These are phyloP conservation scores for Hemisphaericaspora subhashii DNA, from an alignment of 1,139 yeast species.

Conservation along the genomic window DNA sequence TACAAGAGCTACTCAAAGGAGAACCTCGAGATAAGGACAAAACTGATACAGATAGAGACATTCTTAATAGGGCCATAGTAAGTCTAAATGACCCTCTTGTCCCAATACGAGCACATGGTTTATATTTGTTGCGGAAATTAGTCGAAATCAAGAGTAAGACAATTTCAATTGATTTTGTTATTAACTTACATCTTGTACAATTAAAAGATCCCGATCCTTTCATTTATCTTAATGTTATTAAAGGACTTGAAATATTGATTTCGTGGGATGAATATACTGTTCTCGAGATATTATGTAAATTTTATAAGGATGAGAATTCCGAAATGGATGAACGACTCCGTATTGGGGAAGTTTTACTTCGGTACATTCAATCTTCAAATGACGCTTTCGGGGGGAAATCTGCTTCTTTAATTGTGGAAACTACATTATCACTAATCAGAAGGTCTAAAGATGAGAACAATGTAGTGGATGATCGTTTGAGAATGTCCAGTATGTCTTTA, in stretches of 20 bases:
- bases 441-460: conserved; percentile 25
- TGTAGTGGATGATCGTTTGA: conserved; percentile 53
- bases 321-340: conserved; percentile 67
- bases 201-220: conserved; percentile 82
- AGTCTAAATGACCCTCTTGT: conserved; percentile 75
- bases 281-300: conserved; percentile 36
- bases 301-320: conserved; percentile 38
- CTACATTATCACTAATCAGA: conserved; percentile 41
- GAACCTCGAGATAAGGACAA: conserved; percentile 16
- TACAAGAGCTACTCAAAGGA: conserved; percentile 28
- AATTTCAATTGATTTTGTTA: conserved; percentile 52
- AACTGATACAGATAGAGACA: conserved; percentile 21
- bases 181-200: conserved; percentile 63
- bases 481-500: conserved; percentile 87
- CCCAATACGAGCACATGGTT: conserved; percentile 86
- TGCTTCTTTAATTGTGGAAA: conserved; percentile 27
- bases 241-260: conserved; percentile 65
- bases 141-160: conserved; percentile 51
- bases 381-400: conserved; percentile 45
- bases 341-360: conserved; percentile 75
- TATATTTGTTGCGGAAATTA: conserved; percentile 62
- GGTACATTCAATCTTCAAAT: conserved; percentile 53
- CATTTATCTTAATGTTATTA: conserved; percentile 79
- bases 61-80: conserved; percentile 56
- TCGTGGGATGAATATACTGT: conserved; percentile 43